These are phyloP conservation scores for Penicillium sp. DNA, from an alignment of 2,329 filamentous ascomycete genomes.

Conservation along the genomic window DNA sequence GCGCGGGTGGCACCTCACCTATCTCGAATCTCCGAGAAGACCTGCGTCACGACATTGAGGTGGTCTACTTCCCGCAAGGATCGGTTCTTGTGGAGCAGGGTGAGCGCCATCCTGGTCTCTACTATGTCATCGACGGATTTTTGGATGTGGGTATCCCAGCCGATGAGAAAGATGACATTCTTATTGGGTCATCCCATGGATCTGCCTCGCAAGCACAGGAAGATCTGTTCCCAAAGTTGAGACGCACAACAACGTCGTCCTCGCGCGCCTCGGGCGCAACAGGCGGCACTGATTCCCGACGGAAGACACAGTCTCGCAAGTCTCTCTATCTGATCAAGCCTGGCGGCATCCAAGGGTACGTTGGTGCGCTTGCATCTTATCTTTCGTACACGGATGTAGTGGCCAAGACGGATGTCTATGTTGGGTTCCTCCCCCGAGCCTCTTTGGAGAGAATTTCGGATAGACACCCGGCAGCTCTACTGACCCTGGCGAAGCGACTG, in stretches of 20 bases:
- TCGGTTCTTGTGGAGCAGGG: conserved; percentile 95
- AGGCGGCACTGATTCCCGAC: conserved; percentile 33
- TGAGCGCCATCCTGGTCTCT: conserved; percentile 92
- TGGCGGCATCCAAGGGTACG: conserved; percentile 89
- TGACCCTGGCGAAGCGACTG: conserved; percentile 94
- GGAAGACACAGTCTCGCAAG: conserved; percentile 56
- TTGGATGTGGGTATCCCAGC: conserved; percentile 86
- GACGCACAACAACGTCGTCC: conserved; percentile 46
- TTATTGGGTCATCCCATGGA: conserved; percentile 38
- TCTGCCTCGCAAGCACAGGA: conserved; percentile 31
- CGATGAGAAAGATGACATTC: conserved; percentile 57
- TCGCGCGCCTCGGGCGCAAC: conserved; percentile 37
- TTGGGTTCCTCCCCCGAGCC: conserved; percentile 84
- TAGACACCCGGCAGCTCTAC: conserved; percentile 82
- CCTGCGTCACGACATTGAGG: conserved; percentile 88
- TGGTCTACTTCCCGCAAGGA: conserved; percentile 94
- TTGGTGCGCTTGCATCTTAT: conserved; percentile 92
- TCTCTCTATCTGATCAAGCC: conserved; percentile 92
- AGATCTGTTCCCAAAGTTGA: conserved; percentile 49
- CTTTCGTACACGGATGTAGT: conserved; percentile 95
- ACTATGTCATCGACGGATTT: conserved; percentile 97
- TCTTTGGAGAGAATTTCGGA: conserved; percentile 92
- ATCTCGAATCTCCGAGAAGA: conserved; percentile 73
- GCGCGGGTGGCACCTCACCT: conserved; percentile 62
- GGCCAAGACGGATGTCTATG: conserved; percentile 97